Evolutionary conservation across 192 early-diverging fungal genomes (phyloP).

Genomic region (Coemansia sp.): DNA sequence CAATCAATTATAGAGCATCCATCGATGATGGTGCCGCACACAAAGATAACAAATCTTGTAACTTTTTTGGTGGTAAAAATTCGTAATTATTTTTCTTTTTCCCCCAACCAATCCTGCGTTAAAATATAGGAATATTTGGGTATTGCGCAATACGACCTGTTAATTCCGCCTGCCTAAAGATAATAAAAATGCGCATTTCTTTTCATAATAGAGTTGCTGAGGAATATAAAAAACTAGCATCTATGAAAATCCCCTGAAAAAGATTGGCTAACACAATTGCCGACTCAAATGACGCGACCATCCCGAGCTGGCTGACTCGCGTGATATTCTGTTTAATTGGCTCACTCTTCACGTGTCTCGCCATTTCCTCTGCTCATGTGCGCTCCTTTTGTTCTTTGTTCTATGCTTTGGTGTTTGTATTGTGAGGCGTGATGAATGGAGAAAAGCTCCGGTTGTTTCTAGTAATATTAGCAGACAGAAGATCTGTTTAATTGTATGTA

Average conservation of each 20-base stretch:
- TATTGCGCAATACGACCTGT: neutral
- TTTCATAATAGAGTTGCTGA: neutral
- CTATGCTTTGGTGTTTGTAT: too few species aligned
- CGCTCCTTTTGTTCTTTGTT: too few species aligned
- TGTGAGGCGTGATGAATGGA: too few species aligned
- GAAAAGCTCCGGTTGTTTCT: too few species aligned
- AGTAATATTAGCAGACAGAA: too few species aligned
- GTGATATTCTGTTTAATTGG: neutral
- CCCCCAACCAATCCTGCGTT: neutral
- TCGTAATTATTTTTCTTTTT: neutral
- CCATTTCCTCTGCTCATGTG: too few species aligned
- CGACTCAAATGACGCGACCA: neutral
- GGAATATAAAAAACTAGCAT: neutral
- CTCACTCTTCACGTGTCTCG: neutral
- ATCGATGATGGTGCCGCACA: too few species aligned
- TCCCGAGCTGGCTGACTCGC: neutral
- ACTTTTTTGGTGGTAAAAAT: neutral
- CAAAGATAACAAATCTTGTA: too few species aligned
- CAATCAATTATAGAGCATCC: too few species aligned
- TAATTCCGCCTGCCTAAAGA: neutral
- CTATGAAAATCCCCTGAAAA: neutral
- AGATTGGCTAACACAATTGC: neutral
- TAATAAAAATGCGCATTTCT: too few species aligned
- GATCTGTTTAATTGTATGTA: too few species aligned
- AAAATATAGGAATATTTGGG: neutral